Percentiles rank a stretch among this genome's conserved stretches.
These are phyloP conservation scores for Nakataea oryzae DNA, from an alignment of 2,329 filamentous ascomycete genomes.

Conservation along the genomic window DNA sequence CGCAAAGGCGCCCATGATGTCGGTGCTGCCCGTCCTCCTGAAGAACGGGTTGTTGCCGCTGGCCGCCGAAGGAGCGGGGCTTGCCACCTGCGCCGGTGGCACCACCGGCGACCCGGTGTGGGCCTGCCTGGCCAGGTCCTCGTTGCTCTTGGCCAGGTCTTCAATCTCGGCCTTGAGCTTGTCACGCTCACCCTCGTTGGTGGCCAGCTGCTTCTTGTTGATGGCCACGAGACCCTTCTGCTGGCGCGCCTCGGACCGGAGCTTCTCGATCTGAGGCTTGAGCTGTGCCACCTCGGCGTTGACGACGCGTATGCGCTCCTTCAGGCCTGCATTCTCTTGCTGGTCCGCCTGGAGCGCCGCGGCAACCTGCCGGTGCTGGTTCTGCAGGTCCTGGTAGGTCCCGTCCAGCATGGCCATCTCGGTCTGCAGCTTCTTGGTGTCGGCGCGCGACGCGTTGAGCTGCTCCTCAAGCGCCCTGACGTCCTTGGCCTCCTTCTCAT, in stretches of 20 bases:
- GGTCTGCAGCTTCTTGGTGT: conserved; percentile 74
- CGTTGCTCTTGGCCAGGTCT: conserved; percentile 52
- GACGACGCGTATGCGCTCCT: conserved; percentile 75
- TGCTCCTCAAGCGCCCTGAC: conserved; percentile 80
- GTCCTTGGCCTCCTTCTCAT: conserved; percentile 86
- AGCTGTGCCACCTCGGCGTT: conserved; percentile 77
- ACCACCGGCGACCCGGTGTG: conserved; percentile 35
- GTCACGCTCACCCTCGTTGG: conserved; percentile 79
- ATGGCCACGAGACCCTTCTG: conserved; percentile 95
- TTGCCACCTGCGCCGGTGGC: conserved; percentile 44
- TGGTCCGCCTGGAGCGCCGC: conserved; percentile 75
- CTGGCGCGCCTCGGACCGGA: conserved; percentile 83
- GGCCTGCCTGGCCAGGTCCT: conserved; percentile 43
- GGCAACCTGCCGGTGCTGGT: conserved; percentile 67
- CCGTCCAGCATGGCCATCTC: conserved; percentile 79
- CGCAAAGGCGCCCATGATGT: conserved; percentile 44
- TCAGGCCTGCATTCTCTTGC: conserved; percentile 74
- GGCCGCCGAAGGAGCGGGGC: conserved; percentile 56
- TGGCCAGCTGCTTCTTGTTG: conserved; percentile 94
- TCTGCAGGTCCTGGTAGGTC: conserved; percentile 69
- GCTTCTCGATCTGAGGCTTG: conserved; percentile 86
- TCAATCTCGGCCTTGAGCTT: conserved; percentile 74
- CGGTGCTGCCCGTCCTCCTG: conserved; percentile 54
- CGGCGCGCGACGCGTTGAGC: conserved; percentile 61
- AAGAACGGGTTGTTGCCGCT: conserved; percentile 95